phyloP scores from a whole-genome alignment of 2,329 filamentous ascomycete species.

The Ophiosphaerella herpotricha region DNA sequence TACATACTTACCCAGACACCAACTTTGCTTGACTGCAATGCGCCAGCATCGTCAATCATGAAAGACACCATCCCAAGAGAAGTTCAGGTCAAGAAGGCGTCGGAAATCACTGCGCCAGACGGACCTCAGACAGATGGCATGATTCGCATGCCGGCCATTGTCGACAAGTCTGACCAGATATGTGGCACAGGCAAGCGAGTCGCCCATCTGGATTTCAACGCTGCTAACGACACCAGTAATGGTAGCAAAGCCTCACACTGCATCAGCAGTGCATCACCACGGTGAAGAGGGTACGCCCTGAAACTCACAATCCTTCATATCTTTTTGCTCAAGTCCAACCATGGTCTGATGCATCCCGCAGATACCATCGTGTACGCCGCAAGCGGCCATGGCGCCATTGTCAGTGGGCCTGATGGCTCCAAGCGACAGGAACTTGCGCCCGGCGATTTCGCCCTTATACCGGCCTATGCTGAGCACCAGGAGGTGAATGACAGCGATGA shows the following conservation, averaged over 20 bases:
- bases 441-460: slow-evolving; percentile 73
- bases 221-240: slow-evolving; percentile 54
- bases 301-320: not conserved
- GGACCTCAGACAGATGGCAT: slow-evolving; percentile 56
- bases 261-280: slow-evolving; percentile 70
- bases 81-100: slow-evolving; percentile 34
- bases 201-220: not conserved
- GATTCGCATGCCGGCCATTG: slow-evolving; percentile 62
- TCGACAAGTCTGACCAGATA: slow-evolving; percentile 66
- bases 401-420: slow-evolving; percentile 59
- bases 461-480: slow-evolving; percentile 72
- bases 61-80: slow-evolving; percentile 26
- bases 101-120: slow-evolving; percentile 38
- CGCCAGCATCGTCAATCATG: not conserved
- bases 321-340: not conserved
- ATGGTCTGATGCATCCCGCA: slow-evolving; percentile 32
- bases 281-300: slow-evolving; percentile 64
- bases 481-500: slow-evolving; percentile 68
- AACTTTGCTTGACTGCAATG: not conserved
- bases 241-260: slow-evolving; percentile 65
- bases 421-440: slow-evolving; percentile 62
- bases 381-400: slow-evolving; percentile 64
- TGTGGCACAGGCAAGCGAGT: slow-evolving; percentile 64
- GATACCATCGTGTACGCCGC: slow-evolving; percentile 72
- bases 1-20: not conserved